These are phyloP conservation scores for Rhodotorula paludigena DNA, from an alignment of 768 basidiomycete genomes.

Conservation along the genomic window DNA sequence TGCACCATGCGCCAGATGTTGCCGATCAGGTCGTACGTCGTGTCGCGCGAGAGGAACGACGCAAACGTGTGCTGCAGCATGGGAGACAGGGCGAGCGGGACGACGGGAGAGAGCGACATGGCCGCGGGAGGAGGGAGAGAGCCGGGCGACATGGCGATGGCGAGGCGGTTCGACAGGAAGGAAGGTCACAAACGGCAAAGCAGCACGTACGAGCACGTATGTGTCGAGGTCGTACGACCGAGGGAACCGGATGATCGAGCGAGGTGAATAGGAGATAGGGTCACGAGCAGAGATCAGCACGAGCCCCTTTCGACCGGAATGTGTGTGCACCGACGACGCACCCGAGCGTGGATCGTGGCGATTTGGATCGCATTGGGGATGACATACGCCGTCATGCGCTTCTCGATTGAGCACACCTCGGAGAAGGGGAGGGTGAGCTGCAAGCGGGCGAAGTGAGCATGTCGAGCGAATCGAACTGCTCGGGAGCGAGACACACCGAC, in stretches of 20 bases:
- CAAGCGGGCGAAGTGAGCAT: background rate
- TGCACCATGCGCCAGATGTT: conserved; percentile 92
- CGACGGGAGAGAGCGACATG: background rate
- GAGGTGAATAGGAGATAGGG: background rate
- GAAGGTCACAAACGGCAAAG: background rate
- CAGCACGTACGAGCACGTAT: background rate
- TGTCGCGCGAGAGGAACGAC: conserved; percentile 92
- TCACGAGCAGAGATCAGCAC: background rate
- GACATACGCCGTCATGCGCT: conserved; percentile 94
- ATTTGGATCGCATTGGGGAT: conserved; percentile 94
- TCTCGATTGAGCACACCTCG: conserved; percentile 80
- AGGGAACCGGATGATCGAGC: background rate
- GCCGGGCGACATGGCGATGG: background rate
- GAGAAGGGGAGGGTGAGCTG: conserved; percentile 82
- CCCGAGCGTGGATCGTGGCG: conserved; percentile 61
- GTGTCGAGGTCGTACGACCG: background rate
- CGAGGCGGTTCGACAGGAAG: too few relatives aligned
- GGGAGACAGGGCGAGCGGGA: background rate
- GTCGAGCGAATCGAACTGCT: background rate
- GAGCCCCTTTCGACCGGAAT: background rate
- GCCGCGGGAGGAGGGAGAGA: background rate
- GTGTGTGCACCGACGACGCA: conserved; percentile 33
- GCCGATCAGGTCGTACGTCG: conserved; percentile 88
- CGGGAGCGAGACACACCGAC: conserved; percentile 58
- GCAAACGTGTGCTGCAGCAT: conserved; percentile 78